Base-by-base conservation (phyloP, 805 yeast genomes). In the Lipomyces mesembrius region DNA sequence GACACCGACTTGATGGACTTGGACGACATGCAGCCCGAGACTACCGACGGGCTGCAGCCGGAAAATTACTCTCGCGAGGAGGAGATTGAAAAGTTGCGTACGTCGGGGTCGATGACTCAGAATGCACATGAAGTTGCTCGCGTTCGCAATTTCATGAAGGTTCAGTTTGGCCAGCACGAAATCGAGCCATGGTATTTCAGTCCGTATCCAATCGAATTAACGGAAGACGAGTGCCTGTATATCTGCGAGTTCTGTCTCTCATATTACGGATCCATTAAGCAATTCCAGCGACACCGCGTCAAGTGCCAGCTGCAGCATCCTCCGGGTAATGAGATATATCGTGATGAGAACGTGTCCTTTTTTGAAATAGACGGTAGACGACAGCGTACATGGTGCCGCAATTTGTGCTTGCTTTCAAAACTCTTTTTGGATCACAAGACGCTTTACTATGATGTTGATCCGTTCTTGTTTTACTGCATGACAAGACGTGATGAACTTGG, bases 181-280 rank as follows among this genome's bases (percentile, higher is more conserved):
- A 92, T 95, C 62, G 99, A 95, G 77, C 99, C 99, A 1, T 95
- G 99, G 99, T 95, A 95, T 79, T 95, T 95, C 75, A 90, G 97
- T 1, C 98, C 99, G 0, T 95, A 95, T 77, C 99, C 99, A 0
- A 83, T 92, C 17, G 99, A 95, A 76, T 83, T 92, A 64, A 92
- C 98, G 0, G 98, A 95, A 74, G 95, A 89, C 71, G 98, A 94
- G 76, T 88, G 85, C 63, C 85, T 95, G 29, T 95, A 89, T 76
- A 89, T 95, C 57, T 95, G 97, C 79, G 98, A 93, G 78, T 95
- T 90, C 76, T 88, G 97, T 2, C 78, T 95, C 66, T 87, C 91
- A 66, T 95, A 91, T 78, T 95, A 91, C 79, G 95, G 96, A 3
- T 90, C 97, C 0, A 82, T 84, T 69, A 91, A 90, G 74, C 98